Base-by-base conservation (phyloP, 2,329 filamentous ascomycete species). In the Cytospora piceae region DNA sequence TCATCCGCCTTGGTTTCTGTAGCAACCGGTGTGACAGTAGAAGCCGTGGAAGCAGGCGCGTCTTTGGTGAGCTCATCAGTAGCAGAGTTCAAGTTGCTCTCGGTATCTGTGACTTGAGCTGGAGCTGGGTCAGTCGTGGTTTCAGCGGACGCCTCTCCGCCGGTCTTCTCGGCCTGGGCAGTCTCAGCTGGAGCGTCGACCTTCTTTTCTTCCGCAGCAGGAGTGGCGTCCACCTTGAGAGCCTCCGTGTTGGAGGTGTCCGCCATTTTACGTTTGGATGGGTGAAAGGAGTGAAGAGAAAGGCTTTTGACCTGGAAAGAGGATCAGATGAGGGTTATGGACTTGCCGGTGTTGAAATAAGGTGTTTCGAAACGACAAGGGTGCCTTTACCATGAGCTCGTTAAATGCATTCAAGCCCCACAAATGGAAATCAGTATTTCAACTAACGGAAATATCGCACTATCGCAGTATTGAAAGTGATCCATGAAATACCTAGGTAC, bases 251-350 rank as follows among this genome's bases (percentile, higher is more conserved):
- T 56, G 15, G 53, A 51, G 27, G 63, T 22, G 53, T 65, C 63
- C 42, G 63, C 63, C 63, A 65, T 65, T 37, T 52, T 55, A 31
- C 53, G 56, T 57, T 57, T 53, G 61, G 53, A 39, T 57, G 46
- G 22, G 8, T 63, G 53, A 57, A 63, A 20, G 46, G 53, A 57
- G 37, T 57, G 61, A 51, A 63, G n/a, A 57, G 61, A 53, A 51
- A 39, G 39, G 46, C 31, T 51, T 52, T 27, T 49, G n/a, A 49
- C 9, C 20, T 14, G 20, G 46, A 24, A 5, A 24, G 9, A 8
- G 46, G 42, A 20, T 34, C 3, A 24, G 22, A 37, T 31, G 22
- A 42, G 27, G 14, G 31, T 52, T 51, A 39, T 63, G 46, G 53
- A 31, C 27, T 52, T 27, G 37, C 56, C 39, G 60, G 37, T 39